Conservation (phyloP, 805 yeast genomes). For the Lipomyces sp. region DNA sequence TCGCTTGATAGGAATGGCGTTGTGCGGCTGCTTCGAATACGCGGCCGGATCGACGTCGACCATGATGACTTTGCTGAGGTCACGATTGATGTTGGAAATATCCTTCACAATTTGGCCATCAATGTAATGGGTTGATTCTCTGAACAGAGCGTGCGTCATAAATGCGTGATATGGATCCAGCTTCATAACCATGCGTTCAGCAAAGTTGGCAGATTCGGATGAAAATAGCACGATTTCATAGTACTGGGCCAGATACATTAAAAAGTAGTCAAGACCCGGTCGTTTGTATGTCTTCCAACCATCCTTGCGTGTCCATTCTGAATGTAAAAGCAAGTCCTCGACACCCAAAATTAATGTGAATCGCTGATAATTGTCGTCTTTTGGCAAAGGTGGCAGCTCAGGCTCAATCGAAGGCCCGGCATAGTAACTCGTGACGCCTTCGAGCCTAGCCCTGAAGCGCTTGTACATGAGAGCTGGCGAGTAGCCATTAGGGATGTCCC, state of each 20-base stretch:
- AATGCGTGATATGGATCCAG: slow-evolving; percentile 92
- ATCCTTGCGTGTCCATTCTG: slow-evolving; percentile 85
- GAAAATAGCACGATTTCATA: slow-evolving; percentile 94
- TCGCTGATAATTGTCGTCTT: slow-evolving; percentile 86
- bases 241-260: slow-evolving; percentile 92
- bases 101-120: slow-evolving; percentile 92
- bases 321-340: slow-evolving; percentile 88
- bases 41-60: slow-evolving; percentile 78
- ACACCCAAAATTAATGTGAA: slow-evolving; percentile 84
- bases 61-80: slow-evolving; percentile 75
- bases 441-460: slow-evolving; percentile 72
- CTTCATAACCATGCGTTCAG: slow-evolving; percentile 82
- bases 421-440: slow-evolving; percentile 78
- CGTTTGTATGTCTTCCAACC: slow-evolving; percentile 99
- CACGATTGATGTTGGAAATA: slow-evolving; percentile 87
- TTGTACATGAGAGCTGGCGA: slow-evolving; percentile 66
- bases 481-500: slow-evolving; percentile 67
- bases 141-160: slow-evolving; percentile 81
- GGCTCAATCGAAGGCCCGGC: slow-evolving; percentile 88
- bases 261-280: slow-evolving; percentile 96
- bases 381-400: slow-evolving; percentile 90
- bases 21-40: slow-evolving; percentile 85
- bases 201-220: slow-evolving; percentile 80
- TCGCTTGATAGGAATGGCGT: slow-evolving; percentile 80
- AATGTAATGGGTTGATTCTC: slow-evolving; percentile 88